phyloP scores from a whole-genome alignment of 148 eudicot genomes.

The Hydrangea macrophylla region DNA sequence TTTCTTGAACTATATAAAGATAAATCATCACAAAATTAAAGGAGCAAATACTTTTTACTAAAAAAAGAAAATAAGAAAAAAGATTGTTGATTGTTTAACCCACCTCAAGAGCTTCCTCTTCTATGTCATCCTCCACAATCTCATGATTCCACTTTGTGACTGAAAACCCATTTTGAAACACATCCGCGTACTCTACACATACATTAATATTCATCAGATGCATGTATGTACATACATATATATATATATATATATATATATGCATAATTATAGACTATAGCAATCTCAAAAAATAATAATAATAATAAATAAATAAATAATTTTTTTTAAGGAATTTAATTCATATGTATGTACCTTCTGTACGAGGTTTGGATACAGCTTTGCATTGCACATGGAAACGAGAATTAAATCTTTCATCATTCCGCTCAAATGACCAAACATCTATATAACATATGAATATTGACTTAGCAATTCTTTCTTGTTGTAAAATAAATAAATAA shows the following conservation, averaged over 20 bases:
- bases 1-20: not conserved
- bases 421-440: not conserved
- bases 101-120: constrained; percentile 19
- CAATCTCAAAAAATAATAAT: too few species aligned
- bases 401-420: not conserved
- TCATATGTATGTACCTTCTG: constrained; percentile 21
- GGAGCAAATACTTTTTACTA: not conserved
- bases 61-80: not conserved
- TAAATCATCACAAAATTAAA: not conserved
- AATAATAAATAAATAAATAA: too few species aligned
- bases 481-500: too few species aligned
- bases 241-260: not conserved
- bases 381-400: constrained; percentile 19
- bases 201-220: not conserved
- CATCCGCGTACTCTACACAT: constrained; percentile 27
- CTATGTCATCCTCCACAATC: constrained; percentile 23
- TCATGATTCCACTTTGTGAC: constrained; percentile 29
- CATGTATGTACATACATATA: not conserved
- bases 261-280: not conserved
- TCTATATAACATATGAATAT: constrained; percentile 10
- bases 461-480: too few species aligned
- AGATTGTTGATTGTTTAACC: not conserved
- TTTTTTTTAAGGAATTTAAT: not conserved
- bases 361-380: constrained; percentile 27
- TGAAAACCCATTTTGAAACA: constrained; percentile 19